Evolutionary conservation across 495 filamentous ascomycete genomes (phyloP).

Genomic region (Bathelium albidoporum): DNA sequence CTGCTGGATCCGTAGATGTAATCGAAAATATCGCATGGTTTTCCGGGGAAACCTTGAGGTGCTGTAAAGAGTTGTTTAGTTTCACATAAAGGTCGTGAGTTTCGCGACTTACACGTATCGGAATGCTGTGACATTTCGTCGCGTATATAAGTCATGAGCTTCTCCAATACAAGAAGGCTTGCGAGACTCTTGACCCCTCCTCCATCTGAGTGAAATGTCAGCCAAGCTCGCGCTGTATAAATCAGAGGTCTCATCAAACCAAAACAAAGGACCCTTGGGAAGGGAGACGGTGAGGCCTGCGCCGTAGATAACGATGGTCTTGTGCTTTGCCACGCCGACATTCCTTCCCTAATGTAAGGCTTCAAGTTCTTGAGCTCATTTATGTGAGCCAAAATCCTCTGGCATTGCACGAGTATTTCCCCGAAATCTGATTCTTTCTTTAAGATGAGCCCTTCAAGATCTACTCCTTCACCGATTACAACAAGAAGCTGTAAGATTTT

Average conservation of each 20-base stretch:
- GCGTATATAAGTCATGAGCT: constrained; percentile 23
- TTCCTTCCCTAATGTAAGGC: not conserved
- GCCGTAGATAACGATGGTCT: not conserved
- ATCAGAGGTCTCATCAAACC: not conserved
- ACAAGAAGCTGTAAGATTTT: not conserved
- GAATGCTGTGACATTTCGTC: not conserved
- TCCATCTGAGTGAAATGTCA: not conserved
- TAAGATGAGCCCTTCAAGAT: not conserved
- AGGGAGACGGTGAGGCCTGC: not conserved
- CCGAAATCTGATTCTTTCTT: not conserved
- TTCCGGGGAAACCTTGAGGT: constrained; percentile 10
- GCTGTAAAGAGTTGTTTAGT: not conserved
- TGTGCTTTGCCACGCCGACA: not conserved
- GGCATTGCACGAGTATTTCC: not conserved
- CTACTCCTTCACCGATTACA: not conserved
- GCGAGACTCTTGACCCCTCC: not conserved
- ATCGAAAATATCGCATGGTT: constrained; percentile 39
- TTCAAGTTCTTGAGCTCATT: not conserved
- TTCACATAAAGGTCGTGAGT: not conserved
- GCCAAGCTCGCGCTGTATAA: not conserved
- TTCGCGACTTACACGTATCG: not conserved
- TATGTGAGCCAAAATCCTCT: not conserved
- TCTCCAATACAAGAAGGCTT: not conserved
- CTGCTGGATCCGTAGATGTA: constrained; percentile 36
- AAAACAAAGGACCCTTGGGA: not conserved